Evolutionary conservation across 192 early-diverging fungal species (phyloP).

Genomic region (Diversispora eburnea): DNA sequence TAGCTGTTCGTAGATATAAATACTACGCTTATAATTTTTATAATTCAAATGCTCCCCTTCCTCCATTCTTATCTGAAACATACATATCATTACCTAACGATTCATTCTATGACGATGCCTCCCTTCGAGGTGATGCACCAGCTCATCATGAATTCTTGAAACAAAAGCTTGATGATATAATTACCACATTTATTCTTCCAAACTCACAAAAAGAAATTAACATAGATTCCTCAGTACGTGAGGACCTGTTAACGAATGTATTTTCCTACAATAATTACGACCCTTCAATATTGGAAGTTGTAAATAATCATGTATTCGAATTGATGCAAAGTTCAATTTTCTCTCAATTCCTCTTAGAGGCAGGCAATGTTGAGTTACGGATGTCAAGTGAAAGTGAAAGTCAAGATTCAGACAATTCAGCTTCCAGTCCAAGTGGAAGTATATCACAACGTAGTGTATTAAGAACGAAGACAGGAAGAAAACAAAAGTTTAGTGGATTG

Average conservation of each 20-base stretch:
- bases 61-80: background rate
- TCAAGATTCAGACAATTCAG: background rate
- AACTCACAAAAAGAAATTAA: slow-evolving; percentile 34
- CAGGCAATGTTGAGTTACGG: slow-evolving; percentile 13
- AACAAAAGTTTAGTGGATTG: slow-evolving; percentile 12
- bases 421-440: background rate
- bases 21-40: slow-evolving; percentile 12
- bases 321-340: slow-evolving; percentile 27
- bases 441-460: background rate
- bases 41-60: background rate
- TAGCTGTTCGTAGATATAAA: slow-evolving; percentile 34
- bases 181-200: slow-evolving; percentile 24
- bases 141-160: slow-evolving; percentile 26
- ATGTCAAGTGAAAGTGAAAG: slow-evolving; percentile 19
- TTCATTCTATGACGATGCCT: background rate
- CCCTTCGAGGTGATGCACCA: slow-evolving; percentile 14
- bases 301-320: slow-evolving; percentile 26
- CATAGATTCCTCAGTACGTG: slow-evolving; percentile 20
- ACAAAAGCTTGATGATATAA: slow-evolving; percentile 26
- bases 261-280: slow-evolving; percentile 26
- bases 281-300: slow-evolving; percentile 28
- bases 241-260: slow-evolving; percentile 24
- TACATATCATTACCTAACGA: background rate
- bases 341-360: slow-evolving; percentile 6
- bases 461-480: background rate